Evolutionary conservation across 441 rosid species (phyloP).

Genomic region (Melastoma candidum): DNA sequence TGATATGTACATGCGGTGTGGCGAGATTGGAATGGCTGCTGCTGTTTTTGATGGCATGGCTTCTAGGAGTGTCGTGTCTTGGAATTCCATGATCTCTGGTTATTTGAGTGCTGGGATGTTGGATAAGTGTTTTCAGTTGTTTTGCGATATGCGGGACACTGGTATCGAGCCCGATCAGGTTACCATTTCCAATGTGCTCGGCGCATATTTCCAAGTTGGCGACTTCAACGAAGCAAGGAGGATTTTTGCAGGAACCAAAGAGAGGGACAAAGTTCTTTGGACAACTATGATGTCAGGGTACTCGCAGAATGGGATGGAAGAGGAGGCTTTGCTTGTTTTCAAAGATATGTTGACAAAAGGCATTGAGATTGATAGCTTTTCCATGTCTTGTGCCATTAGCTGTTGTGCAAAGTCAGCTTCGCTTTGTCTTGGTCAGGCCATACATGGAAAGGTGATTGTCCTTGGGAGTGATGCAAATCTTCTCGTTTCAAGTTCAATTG

Average conservation of each 20-base stretch:
- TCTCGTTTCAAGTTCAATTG: slow-evolving; percentile 32
- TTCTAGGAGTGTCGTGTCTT: slow-evolving; percentile 24
- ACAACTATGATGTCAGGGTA: slow-evolving; percentile 47
- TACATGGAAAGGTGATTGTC: slow-evolving; percentile 15
- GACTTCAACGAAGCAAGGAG: slow-evolving; percentile 25
- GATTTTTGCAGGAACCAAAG: slow-evolving; percentile 24
- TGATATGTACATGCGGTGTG: slow-evolving; percentile 31
- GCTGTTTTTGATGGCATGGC: slow-evolving; percentile 24
- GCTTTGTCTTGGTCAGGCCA: slow-evolving; percentile 25
- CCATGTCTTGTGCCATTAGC: slow-evolving; percentile 29
- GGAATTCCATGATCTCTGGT: slow-evolving; percentile 37
- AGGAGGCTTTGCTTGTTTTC: slow-evolving; percentile 29
- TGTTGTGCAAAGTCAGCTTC: slow-evolving; percentile 38
- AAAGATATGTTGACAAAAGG: slow-evolving; percentile 21
- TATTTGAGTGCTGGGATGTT: slow-evolving; percentile 27
- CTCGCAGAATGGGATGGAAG: slow-evolving; percentile 30
- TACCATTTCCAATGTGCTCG: slow-evolving; percentile 37
- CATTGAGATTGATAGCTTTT: slow-evolving; percentile 25
- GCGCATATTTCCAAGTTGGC: slow-evolving; percentile 31
- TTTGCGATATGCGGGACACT: slow-evolving; percentile 29
- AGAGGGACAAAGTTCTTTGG: slow-evolving; percentile 51
- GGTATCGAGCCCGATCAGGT: slow-evolving; percentile 42
- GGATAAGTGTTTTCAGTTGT: slow-evolving; percentile 39
- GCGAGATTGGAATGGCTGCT: slow-evolving; percentile 23
- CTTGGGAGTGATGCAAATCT: slow-evolving; percentile 25